Evolutionary conservation across 116 monocot species (phyloP).

Genomic region (Papilionanthe hybrid): DNA sequence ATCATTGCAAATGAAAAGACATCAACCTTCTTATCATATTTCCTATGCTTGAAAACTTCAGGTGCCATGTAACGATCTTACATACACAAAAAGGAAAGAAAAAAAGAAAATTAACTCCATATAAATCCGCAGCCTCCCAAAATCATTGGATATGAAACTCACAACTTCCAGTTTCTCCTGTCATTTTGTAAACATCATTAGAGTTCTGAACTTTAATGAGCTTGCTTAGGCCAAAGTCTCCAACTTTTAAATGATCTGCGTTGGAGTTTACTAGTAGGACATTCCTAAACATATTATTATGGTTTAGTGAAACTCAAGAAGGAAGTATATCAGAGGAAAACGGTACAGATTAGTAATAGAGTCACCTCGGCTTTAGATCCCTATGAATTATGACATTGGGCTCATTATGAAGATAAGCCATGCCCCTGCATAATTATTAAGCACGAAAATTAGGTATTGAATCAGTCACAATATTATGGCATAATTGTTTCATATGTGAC

Average conservation of each 20-base stretch:
- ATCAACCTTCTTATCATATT: constrained; percentile 98
- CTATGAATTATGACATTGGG: constrained; percentile 94
- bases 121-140: background rate
- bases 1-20: constrained; percentile 99
- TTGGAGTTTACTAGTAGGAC: constrained; percentile 90
- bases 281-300: constrained; percentile 44
- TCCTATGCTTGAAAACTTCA: constrained; percentile 96
- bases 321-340: background rate
- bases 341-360: constrained; percentile 1
- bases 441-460: background rate
- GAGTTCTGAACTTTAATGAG: constrained; percentile 78
- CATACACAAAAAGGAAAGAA: constrained; percentile 15
- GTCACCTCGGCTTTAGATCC: constrained; percentile 93
- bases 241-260: constrained; percentile 91
- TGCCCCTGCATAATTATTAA: constrained; percentile 41
- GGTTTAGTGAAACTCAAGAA: background rate
- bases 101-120: constrained; percentile 13
- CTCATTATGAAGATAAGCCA: constrained; percentile 98
- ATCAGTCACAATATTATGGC: no score
- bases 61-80: constrained; percentile 98
- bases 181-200: constrained; percentile 93
- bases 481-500: no score
- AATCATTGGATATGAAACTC: constrained; percentile 24
- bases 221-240: constrained; percentile 97
- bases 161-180: constrained; percentile 99